phyloP scores from a whole-genome alignment of 2,329 filamentous ascomycete species.

The Fusarium sp. region DNA sequence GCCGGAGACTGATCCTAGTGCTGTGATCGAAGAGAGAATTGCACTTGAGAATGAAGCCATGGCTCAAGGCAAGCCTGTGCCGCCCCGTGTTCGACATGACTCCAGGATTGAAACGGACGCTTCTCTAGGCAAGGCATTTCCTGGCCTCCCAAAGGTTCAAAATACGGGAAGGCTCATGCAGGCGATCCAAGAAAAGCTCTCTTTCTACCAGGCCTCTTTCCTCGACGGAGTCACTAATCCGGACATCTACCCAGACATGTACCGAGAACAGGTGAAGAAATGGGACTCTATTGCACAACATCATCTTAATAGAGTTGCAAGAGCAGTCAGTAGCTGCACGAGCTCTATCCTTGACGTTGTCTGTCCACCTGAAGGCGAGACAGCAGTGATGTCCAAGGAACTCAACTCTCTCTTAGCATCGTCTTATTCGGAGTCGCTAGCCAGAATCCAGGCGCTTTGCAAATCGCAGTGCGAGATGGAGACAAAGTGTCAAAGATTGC shows the following conservation, averaged over 20 bases:
- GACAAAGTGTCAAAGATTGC: slow-evolving; percentile 24
- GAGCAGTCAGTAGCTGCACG: slow-evolving; percentile 33
- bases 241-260: slow-evolving; percentile 50
- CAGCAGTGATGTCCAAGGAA: slow-evolving; percentile 30
- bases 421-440: slow-evolving; percentile 5
- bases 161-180: slow-evolving; percentile 15
- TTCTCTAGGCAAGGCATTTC: slow-evolving; percentile 8
- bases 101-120: background rate
- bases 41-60: background rate
- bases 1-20: slow-evolving; percentile 30
- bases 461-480: slow-evolving; percentile 22
- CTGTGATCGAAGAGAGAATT: background rate
- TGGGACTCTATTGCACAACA: slow-evolving; percentile 49
- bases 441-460: slow-evolving; percentile 8
- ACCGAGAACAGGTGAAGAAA: slow-evolving; percentile 51
- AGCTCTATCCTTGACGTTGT: slow-evolving; percentile 29
- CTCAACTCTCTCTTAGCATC: slow-evolving; percentile 20
- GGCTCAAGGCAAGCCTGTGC: background rate
- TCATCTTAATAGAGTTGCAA: slow-evolving; percentile 46
- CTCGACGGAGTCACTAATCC: slow-evolving; percentile 55
- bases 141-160: slow-evolving; percentile 1
- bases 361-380: slow-evolving; percentile 36
- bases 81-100: background rate
- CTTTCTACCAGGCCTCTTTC: slow-evolving; percentile 49
- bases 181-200: slow-evolving; percentile 48